Evolutionary conservation across 116 monocot species (phyloP), one percentile per base, ranked within the genome.

Genomic region (Trichopus zeylanicus): DNA sequence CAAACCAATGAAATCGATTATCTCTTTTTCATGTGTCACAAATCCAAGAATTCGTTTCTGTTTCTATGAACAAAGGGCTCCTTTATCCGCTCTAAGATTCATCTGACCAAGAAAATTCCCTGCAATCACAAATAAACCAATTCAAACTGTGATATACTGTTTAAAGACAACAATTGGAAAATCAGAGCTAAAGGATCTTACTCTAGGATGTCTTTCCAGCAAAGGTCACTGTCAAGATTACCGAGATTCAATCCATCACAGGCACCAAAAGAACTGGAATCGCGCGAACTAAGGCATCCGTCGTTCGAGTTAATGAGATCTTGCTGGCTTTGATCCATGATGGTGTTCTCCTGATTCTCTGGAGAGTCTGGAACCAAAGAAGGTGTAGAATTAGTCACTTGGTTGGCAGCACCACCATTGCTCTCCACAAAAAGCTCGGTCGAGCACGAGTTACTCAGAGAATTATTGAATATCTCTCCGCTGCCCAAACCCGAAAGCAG

Each of bases 131-230:
- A 3, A 57, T 29, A 21, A 57, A 31, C 29, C 29, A 56, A 10
- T 30, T 18, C 6, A 56, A 56, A 56, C 42, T 42, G 13, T 13
- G 13, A 12, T 13, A 13, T 2, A 18, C 13, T n/a, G n/a, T n/a
- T n/a, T 3, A n/a, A 42, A 16, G 1, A 42, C 13, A 42, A 16
- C 8, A 11, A 37, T 42, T 3, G 7, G 13, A 42, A 3, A 42
- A 3, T 49, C 19, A 1, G 8, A 49, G 23, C 22, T 22, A 23
- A 35, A 9, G 7, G n/a, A 4, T 24, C 70, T 71, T 71, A 75
- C 68, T 72, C 68, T 12, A 81, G 31, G 23, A 72, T 51, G 23
- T 75, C 68, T 46, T 81, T 71, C 81, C 71, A 81, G 28, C 59
- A 29, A 53, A 71, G 26, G 28, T 71, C 71, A 13, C 18, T 53